phyloP scores from a whole-genome alignment of 2,329 filamentous ascomycete species.

The Claviceps lovelessii region DNA sequence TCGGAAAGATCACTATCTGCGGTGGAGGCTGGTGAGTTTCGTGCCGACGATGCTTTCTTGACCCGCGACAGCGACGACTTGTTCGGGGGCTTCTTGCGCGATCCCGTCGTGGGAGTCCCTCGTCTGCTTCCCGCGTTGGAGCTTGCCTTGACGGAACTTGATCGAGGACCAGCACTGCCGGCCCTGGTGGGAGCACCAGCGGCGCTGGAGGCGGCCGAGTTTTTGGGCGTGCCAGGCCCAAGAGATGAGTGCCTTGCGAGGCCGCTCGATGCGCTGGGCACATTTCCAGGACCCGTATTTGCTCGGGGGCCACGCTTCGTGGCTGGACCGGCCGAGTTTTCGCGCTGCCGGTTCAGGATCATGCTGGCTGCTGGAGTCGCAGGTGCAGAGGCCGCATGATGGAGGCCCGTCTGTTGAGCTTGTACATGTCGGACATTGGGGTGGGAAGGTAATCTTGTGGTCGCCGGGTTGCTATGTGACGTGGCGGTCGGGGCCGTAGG shows the following conservation, averaged over 20 bases:
- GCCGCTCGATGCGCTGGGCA: slow-evolving; percentile 39
- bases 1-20: slow-evolving; percentile 53
- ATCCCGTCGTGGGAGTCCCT: slow-evolving; percentile 28
- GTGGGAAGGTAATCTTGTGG: slow-evolving; percentile 27
- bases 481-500: slow-evolving; percentile 14
- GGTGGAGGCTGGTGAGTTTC: slow-evolving; percentile 48
- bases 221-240: slow-evolving; percentile 48
- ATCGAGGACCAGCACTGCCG: slow-evolving; percentile 46
- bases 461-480: slow-evolving; percentile 25
- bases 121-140: slow-evolving; percentile 29
- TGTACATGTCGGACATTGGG: slow-evolving; percentile 36
- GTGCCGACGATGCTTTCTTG: slow-evolving; percentile 38
- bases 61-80: slow-evolving; percentile 51
- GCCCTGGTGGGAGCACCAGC: slow-evolving; percentile 27
- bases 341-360: slow-evolving; percentile 42
- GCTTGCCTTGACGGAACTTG: slow-evolving; percentile 30
- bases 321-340: slow-evolving; percentile 44
- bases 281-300: slow-evolving; percentile 31
- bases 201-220: slow-evolving; percentile 9
- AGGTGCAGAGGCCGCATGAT: slow-evolving; percentile 40
- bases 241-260: slow-evolving; percentile 49
- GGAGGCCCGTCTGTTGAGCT: slow-evolving; percentile 23
- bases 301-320: slow-evolving; percentile 39
- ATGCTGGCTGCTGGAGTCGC: slow-evolving; percentile 47
- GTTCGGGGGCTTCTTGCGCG: slow-evolving; percentile 35